Conservation (phyloP, 345 rosid genomes). For the Acer saccharum region DNA sequence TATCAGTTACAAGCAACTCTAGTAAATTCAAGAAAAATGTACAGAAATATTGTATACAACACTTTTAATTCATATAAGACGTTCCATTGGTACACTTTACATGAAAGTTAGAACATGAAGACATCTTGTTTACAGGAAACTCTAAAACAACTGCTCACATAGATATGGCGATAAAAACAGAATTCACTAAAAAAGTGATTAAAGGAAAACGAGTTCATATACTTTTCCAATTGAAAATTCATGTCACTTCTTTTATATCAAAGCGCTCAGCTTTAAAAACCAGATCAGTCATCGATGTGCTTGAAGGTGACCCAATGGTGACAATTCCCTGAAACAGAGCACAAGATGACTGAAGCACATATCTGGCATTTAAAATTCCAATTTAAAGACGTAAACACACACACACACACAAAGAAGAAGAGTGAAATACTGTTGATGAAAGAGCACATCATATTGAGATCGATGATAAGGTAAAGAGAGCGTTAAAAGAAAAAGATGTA, state of each 20-base stretch:
- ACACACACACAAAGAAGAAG: neutral
- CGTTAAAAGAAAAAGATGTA: neutral
- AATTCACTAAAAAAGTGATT: neutral
- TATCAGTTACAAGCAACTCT: neutral
- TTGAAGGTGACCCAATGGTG: neutral
- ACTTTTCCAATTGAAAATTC: neutral
- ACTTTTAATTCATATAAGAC: neutral
- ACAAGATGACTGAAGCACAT: slow-evolving; percentile 1
- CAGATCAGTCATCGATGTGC: neutral
- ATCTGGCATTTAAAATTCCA: neutral
- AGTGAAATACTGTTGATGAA: neutral
- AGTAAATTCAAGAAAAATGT: neutral
- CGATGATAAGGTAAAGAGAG: neutral
- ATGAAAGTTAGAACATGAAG: neutral
- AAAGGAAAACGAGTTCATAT: neutral
- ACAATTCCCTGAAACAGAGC: neutral
- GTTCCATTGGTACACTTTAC: neutral
- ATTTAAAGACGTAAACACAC: neutral
- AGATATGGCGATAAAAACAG: neutral
- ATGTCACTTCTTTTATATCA: neutral
- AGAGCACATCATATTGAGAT: slow-evolving; percentile 1
- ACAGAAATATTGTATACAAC: neutral
- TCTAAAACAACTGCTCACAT: neutral
- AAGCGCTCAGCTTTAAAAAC: neutral
- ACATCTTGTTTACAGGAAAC: neutral